These are phyloP conservation scores for Rhodotorula diobovata DNA, from an alignment of 768 basidiomycete genomes.

Conservation along the genomic window DNA sequence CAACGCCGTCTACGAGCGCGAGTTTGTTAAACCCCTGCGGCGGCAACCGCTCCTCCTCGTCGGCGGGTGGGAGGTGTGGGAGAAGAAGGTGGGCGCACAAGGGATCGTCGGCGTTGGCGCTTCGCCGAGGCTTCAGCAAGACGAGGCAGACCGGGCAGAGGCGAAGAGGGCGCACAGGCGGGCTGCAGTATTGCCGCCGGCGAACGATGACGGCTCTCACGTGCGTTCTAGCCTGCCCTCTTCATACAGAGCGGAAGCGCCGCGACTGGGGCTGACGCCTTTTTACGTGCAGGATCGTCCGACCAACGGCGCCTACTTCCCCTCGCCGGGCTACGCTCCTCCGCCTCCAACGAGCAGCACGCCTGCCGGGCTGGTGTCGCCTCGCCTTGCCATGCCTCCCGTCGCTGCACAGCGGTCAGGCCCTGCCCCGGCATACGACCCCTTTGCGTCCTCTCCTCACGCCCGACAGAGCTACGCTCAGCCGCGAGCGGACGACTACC, in stretches of 20 bases:
- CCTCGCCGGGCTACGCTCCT: not conserved
- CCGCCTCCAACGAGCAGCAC: not conserved
- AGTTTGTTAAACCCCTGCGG: conserved; percentile 60
- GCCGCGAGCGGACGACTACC: conserved; percentile 4
- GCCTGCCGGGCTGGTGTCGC: conserved; percentile 15
- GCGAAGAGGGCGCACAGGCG: conserved; percentile 27
- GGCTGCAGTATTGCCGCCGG: conserved; percentile 13
- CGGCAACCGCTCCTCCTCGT: conserved; percentile 74
- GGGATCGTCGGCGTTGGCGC: conserved; percentile 38
- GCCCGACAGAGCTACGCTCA: conserved; percentile 8
- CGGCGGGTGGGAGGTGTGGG: conserved; percentile 83
- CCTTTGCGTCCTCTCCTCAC: not conserved
- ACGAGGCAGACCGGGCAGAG: not conserved
- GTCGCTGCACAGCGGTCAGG: conserved; percentile 28
- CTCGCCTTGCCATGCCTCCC: conserved; percentile 34
- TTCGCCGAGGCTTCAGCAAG: conserved; percentile 9
- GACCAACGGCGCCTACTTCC: not conserved
- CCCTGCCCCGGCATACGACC: conserved; percentile 18
- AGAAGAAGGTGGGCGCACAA: conserved; percentile 53
- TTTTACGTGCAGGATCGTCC: not conserved
- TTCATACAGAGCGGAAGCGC: not conserved
- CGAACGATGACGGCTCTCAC: not conserved
- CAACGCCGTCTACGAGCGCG: conserved; percentile 66
- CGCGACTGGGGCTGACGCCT: not conserved
- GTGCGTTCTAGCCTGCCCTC: not conserved